Percentiles rank a stretch among this genome's conserved stretches.
These are phyloP conservation scores for Spathaspora boniae DNA, from an alignment of 805 yeast genomes.

Conservation along the genomic window DNA sequence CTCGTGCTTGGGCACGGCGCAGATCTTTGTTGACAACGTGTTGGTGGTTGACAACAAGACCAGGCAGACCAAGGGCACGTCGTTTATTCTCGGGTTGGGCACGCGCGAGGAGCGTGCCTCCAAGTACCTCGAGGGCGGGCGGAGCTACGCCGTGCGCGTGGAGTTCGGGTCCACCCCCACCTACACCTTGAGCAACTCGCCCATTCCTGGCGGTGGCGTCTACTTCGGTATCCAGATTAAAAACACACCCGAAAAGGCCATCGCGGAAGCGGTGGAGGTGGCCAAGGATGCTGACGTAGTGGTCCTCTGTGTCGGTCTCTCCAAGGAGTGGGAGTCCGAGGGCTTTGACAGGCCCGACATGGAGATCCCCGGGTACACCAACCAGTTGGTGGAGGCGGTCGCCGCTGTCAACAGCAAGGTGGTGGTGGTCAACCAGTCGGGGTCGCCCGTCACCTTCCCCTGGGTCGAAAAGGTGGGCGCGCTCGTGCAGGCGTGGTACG, in stretches of 20 bases:
- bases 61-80: constrained; percentile 44
- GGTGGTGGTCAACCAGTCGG: constrained; percentile 31
- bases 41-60: constrained; percentile 56
- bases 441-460: constrained; percentile 31
- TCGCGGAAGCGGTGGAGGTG: constrained; percentile 21
- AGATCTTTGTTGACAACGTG: constrained; percentile 48
- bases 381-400: constrained; percentile 23
- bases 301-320: constrained; percentile 24
- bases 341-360: constrained; percentile 27
- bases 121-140: constrained; percentile 40
- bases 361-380: constrained; percentile 28
- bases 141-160: constrained; percentile 40
- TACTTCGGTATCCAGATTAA: constrained; percentile 19
- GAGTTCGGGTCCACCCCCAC: constrained; percentile 42
- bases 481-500: constrained; percentile 43
- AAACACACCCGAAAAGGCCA: constrained; percentile 22
- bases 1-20: constrained; percentile 52
- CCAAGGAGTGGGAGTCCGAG: constrained; percentile 30
- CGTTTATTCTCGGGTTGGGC: constrained; percentile 43
- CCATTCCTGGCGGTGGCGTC: constrained; percentile 22
- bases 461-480: constrained; percentile 37
- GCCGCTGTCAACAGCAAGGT: constrained; percentile 25
- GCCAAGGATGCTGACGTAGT: constrained; percentile 28
- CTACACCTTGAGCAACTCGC: constrained; percentile 22
- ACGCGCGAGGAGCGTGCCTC: constrained; percentile 48